These are phyloP conservation scores for Phaeosphaeriaceae sp. DNA, from an alignment of 2,329 filamentous ascomycete species.

Conservation along the genomic window DNA sequence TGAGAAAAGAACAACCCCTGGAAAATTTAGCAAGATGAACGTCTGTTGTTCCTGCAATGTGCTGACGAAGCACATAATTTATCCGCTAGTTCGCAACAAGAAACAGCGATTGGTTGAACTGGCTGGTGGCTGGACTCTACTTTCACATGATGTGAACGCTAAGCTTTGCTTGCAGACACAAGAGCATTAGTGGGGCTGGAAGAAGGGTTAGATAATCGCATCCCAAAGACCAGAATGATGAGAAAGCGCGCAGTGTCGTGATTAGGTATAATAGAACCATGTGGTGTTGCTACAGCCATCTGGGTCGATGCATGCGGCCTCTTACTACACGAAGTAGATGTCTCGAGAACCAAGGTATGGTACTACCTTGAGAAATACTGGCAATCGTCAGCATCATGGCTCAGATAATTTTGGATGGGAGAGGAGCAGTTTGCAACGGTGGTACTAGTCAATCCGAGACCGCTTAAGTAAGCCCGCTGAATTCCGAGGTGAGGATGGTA, in stretches of 20 bases:
- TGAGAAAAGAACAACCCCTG: neutral
- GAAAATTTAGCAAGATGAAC: neutral
- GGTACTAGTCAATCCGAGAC: no score
- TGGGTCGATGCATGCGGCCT: neutral
- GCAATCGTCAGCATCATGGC: no score
- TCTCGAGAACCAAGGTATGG: no score
- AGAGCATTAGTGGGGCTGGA: neutral
- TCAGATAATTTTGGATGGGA: no score
- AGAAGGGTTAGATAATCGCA: neutral
- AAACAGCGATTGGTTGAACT: neutral
- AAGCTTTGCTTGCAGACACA: neutral
- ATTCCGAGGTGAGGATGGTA: neutral
- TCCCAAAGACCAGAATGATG: neutral
- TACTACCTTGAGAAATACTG: neutral
- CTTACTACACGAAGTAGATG: neutral
- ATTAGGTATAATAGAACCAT: neutral
- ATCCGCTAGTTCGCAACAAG: conserved; percentile 1
- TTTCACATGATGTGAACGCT: neutral
- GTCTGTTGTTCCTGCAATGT: neutral
- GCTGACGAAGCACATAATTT: conserved; percentile 8
- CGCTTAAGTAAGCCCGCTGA: neutral
- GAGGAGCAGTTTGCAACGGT: no score
- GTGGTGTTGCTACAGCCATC: neutral
- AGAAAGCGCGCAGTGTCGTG: neutral
- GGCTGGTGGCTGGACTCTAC: neutral